Base-by-base conservation (phyloP, 495 filamentous ascomycete species). In the Xylaria grammica region DNA sequence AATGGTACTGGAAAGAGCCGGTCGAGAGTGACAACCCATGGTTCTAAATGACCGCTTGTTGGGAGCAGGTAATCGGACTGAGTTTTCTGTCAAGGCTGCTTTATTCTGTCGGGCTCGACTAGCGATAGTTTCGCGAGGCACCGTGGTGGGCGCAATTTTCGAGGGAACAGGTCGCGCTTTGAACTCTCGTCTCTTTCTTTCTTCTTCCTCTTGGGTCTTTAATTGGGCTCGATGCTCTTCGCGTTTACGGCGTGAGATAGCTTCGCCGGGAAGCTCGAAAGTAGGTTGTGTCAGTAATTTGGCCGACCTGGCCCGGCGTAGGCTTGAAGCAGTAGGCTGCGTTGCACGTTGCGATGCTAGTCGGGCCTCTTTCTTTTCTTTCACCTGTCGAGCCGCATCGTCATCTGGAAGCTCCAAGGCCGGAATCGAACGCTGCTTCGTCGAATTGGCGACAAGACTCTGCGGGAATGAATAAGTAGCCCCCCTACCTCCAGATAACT, bases 221-320 rank as follows among this genome's bases (percentile, higher is more conserved):
- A 86, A 73, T 53, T 85, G 83, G 56, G 89, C 87, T 69, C 92
- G 90, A 26, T 80, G 82, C 55, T 86, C 83, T 67, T 89, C 90
- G 69, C 84, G 84, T 62, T 91, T 86, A 56, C 85, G 86, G 9
- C 86, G 86, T 24, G 90, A 89, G 34, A 92, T 79, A 27, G 87
- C 90, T 61, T 92, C 91, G 34, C 90, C 89, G 0, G 90, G 88
- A 24, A 94, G 80, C 69, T 89, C 85, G 71, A 92, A 94, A 19
- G 77, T 84, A 11, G 91, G 76, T 32, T 78, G 82, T 5, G 89
- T 90, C 10, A 83, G 83, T 8, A 82, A 72, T 67, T 87, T 91
- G 30, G 74, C 80, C 0, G 89, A 90, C 75, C 89, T 85, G 65
- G 74, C 66, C 48, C 72, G 66, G 54, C 72, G 63, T 27, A 74